Evolutionary conservation across 1,139 yeast species (phyloP), one percentile per base, ranked within the genome.

Genomic region (Pneumocystis oryctolagi): DNA sequence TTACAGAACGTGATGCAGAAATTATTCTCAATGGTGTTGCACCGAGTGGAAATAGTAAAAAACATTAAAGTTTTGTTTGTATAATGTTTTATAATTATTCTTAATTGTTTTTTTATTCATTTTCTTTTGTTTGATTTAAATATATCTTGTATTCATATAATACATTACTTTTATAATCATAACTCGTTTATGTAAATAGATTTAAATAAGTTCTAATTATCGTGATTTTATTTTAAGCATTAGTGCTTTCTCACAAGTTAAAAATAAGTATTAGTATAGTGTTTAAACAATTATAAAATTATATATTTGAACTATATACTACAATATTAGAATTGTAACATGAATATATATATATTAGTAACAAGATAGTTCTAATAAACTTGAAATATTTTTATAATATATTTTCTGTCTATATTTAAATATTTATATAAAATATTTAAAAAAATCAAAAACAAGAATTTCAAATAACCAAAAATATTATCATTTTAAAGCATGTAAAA

Each of bases 1-100:
- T 60, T 34, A 63, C 64, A 2, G 64, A 62, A 9, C 61, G 61
- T 12, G 64, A 63, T 62, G 62, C 60, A 56, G 62, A 61, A 58
- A 58, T 61, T 34, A 63, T 63, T 47, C 40, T 63, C 25, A 61
- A 62, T 18, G 64, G 64, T 18, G 64, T 63, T 14, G 64, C 64
- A n/a, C 64, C 64, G 16, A 62, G 64, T 25, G 64, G 64, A 9
- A 53, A 57, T 4, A 60, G 60, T n/a, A 62, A 62, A 60, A 62
- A 62, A 25, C 55, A 47, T 47, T 47, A 47, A 4, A 5, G 25
- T 25, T 28, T 12, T 47, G 25, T 47, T 25, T 47, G 25, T 14
- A 47, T 12, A 47, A 25, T 9, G 30, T 25, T 47, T 47, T 8
- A 9, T 25, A 47, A 25, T 25, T 47, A 25, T 42, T 20, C 5